These are phyloP conservation scores for Kazachstania kunashirensis DNA, from an alignment of 805 yeast genomes.

Conservation along the genomic window DNA sequence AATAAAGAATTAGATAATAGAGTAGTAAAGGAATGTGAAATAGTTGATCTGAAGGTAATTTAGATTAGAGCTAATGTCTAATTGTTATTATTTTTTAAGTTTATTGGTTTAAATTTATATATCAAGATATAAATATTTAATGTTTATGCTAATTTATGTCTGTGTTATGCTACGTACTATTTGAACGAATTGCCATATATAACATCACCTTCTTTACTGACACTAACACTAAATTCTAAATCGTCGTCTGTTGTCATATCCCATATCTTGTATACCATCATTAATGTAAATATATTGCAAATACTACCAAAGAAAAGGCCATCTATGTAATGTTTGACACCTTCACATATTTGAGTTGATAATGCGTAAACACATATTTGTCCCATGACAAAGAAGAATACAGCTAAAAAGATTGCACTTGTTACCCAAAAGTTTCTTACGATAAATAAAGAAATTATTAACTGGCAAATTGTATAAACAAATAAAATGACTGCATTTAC, in stretches of 20 bases:
- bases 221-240: slow-evolving; percentile 75
- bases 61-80: too few species aligned
- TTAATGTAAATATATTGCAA: slow-evolving; percentile 68
- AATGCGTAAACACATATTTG: slow-evolving; percentile 67
- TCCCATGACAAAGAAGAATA: slow-evolving; percentile 69
- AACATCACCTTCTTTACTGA: slow-evolving; percentile 35
- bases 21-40: too few species aligned
- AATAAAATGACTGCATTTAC: slow-evolving; percentile 59
- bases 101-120: too few species aligned
- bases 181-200: slow-evolving; percentile 9
- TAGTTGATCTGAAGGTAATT: too few species aligned
- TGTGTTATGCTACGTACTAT: too few species aligned
- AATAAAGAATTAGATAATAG: too few species aligned
- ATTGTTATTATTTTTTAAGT: too few species aligned
- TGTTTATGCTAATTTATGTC: too few species aligned
- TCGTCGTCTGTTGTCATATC: slow-evolving; percentile 93
- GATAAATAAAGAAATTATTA: slow-evolving; percentile 55
- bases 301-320: slow-evolving; percentile 80
- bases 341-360: slow-evolving; percentile 54
- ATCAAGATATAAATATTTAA: too few species aligned
- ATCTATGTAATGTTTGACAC: slow-evolving; percentile 77
- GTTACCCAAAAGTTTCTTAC: slow-evolving; percentile 79
- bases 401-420: slow-evolving; percentile 68
- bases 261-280: slow-evolving; percentile 97
- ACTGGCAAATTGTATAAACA: slow-evolving; percentile 56